phyloP scores from a whole-genome alignment of 108 stramenopile species.

The Nitzschia sp. region DNA sequence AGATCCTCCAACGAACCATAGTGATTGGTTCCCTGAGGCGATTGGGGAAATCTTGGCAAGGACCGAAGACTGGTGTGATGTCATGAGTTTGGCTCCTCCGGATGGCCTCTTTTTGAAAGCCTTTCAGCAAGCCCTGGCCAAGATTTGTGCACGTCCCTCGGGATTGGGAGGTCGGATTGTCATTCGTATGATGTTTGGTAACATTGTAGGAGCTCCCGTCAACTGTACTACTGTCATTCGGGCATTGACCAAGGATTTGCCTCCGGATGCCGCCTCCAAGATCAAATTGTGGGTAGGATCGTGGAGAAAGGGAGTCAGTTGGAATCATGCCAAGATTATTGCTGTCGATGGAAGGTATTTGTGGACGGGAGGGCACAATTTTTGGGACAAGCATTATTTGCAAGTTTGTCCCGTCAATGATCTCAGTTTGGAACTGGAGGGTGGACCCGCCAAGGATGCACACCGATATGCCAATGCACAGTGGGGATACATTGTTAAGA shows the following conservation, averaged over 20 bases:
- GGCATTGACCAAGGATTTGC: slow-evolving; percentile 52
- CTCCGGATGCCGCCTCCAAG: slow-evolving; percentile 39
- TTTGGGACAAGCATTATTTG: slow-evolving; percentile 59
- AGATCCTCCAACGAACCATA: slow-evolving; percentile 46
- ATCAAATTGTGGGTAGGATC: slow-evolving; percentile 64
- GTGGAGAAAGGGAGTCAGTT: slow-evolving; percentile 55
- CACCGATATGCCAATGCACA: slow-evolving; percentile 59
- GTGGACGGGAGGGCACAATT: slow-evolving; percentile 63
- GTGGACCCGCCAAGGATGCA: slow-evolving; percentile 49
- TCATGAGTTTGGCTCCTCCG: slow-evolving; percentile 49
- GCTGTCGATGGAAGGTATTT: slow-evolving; percentile 64
- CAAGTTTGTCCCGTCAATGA: slow-evolving; percentile 54
- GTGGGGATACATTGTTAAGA: slow-evolving; percentile 53
- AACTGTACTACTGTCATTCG: slow-evolving; percentile 48
- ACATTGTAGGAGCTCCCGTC: slow-evolving; percentile 58
- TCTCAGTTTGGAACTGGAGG: slow-evolving; percentile 52
- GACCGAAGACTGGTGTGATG: slow-evolving; percentile 54
- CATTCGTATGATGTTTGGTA: slow-evolving; percentile 64
- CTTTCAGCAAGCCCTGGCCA: slow-evolving; percentile 38
- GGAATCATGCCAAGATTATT: slow-evolving; percentile 71
- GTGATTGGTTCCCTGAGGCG: slow-evolving; percentile 54
- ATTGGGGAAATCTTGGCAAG: slow-evolving; percentile 39
- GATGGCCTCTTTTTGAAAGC: slow-evolving; percentile 54
- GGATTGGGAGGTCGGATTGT: slow-evolving; percentile 24
- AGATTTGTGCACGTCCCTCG: slow-evolving; percentile 32